Evolutionary conservation across 2,329 filamentous ascomycete genomes (phyloP).

Genomic region (Sporothrix humicola): DNA sequence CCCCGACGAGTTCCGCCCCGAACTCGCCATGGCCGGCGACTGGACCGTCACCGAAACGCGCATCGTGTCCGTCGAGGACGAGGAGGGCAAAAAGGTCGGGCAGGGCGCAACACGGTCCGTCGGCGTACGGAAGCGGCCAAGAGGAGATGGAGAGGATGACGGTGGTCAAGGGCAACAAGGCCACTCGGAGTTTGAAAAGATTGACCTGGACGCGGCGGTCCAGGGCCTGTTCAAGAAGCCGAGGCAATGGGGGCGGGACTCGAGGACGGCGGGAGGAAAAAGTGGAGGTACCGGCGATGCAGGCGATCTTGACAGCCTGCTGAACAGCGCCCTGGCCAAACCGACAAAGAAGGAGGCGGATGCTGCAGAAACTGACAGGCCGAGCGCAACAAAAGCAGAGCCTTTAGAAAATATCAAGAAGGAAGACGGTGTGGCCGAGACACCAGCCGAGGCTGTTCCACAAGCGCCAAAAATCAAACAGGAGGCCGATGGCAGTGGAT

Average conservation of each 20-base stretch:
- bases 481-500: neutral
- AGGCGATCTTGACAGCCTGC: slow-evolving; percentile 65
- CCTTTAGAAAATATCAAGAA: neutral
- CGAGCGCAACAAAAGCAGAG: slow-evolving; percentile 28
- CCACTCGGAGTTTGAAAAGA: slow-evolving; percentile 65
- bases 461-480: slow-evolving; percentile 19
- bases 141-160: slow-evolving; percentile 42
- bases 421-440: neutral
- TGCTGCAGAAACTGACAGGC: slow-evolving; percentile 38
- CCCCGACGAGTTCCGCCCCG: slow-evolving; percentile 75
- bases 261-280: slow-evolving; percentile 46
- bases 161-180: slow-evolving; percentile 55
- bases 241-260: slow-evolving; percentile 60
- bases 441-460: neutral
- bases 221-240: slow-evolving; percentile 66
- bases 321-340: slow-evolving; percentile 49
- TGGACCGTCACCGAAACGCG: slow-evolving; percentile 78
- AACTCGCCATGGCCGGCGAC: slow-evolving; percentile 86
- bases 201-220: slow-evolving; percentile 64
- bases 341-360: slow-evolving; percentile 38
- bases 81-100: neutral
- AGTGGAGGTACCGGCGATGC: too few species aligned
- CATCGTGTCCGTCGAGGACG: slow-evolving; percentile 55
- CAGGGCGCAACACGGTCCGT: slow-evolving; percentile 21
- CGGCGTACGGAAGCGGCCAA: slow-evolving; percentile 36